phyloP scores from a whole-genome alignment of 306 rosid genomes.

The Glycine latifolia region DNA sequence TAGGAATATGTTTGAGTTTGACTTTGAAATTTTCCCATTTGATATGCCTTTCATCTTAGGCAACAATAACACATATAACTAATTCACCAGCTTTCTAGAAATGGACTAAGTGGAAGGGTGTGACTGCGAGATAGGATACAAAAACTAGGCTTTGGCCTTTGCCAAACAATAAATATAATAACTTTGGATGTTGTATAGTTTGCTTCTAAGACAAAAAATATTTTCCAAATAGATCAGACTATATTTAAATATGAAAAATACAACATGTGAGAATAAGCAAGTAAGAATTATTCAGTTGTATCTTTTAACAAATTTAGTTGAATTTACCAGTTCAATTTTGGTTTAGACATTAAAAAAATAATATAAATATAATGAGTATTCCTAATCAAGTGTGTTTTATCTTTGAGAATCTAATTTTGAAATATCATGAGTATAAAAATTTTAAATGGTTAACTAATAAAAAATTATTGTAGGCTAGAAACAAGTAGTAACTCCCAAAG shows the following conservation, averaged over 20 bases:
- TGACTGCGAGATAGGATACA: neutral
- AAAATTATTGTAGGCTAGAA: slow-evolving; percentile 26
- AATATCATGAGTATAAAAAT: too few species aligned
- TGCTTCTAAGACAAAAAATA: neutral
- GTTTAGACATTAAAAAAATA: too few species aligned
- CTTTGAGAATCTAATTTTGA: too few species aligned
- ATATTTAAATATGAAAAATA: neutral
- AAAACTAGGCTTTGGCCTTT: neutral
- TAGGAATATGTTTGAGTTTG: slow-evolving; percentile 33
- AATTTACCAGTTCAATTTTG: too few species aligned
- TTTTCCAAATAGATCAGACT: neutral
- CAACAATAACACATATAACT: neutral
- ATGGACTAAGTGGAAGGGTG: neutral
- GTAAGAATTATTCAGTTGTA: too few species aligned
- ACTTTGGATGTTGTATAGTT: neutral
- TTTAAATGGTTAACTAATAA: too few species aligned
- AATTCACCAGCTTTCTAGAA: slow-evolving; percentile 35
- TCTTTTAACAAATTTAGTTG: too few species aligned
- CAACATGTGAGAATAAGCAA: neutral
- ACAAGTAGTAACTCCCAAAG: slow-evolving; percentile 51
- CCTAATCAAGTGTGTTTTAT: too few species aligned
- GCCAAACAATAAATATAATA: neutral
- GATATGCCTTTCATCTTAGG: neutral
- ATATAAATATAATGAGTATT: too few species aligned
- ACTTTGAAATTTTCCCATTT: slow-evolving; percentile 34